A percentile compares a stretch with the other conserved stretches of the same genome.
Evolutionary conservation across 192 early-diverging fungal species (phyloP).

Genomic region (Gigaspora rosea): DNA sequence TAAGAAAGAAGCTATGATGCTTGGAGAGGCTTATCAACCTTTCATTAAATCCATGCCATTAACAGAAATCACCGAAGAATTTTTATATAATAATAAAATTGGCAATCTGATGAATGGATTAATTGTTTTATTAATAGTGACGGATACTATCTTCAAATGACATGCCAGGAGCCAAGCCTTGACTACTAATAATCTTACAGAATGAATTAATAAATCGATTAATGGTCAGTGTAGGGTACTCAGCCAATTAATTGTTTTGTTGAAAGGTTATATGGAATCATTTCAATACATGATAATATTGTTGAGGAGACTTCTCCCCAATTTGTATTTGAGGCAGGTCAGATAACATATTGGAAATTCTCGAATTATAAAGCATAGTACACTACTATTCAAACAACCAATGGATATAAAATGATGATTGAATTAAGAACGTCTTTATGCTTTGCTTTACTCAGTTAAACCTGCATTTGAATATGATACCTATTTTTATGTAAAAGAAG

Average conservation of each 20-base stretch:
- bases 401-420: not conserved
- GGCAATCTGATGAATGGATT: not conserved
- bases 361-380: not conserved
- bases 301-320: not conserved
- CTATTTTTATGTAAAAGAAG: constrained; percentile 2
- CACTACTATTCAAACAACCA: not conserved
- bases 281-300: constrained; percentile 4
- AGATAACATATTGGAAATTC: not conserved
- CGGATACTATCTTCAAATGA: not conserved
- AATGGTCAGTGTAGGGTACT: not conserved
- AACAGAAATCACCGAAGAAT: not conserved
- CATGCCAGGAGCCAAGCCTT: not conserved
- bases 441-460: not conserved
- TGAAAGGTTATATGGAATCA: constrained; percentile 7
- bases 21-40: not conserved
- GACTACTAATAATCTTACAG: constrained; percentile 19
- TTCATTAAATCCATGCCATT: constrained; percentile 1
- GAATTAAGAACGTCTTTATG: not conserved
- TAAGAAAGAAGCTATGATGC: not conserved
- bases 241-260: constrained; percentile 1
- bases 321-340: not conserved
- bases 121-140: too few species aligned
- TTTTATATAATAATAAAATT: constrained; percentile 7
- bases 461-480: not conserved
- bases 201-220: constrained; percentile 5